Percentiles rank a stretch among this genome's conserved stretches.
Conservation (phyloP, 225 moss, liverwort and hornwort genomes). For the Thuidium tamariscinum region DNA sequence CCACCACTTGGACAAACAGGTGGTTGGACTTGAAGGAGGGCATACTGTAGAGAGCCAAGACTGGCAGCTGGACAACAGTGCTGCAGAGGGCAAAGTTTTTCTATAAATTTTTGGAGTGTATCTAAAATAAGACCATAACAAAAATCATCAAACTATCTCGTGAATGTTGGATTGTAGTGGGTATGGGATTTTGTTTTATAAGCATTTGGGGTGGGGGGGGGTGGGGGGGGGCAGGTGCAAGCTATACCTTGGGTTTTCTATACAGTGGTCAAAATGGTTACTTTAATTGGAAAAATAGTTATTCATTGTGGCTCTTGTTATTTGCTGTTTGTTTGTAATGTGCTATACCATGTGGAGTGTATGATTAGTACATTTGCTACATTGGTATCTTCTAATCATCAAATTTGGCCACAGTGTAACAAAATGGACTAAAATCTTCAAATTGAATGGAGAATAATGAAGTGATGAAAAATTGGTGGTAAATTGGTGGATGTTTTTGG, state of each 20-base stretch:
- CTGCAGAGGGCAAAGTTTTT: background rate
- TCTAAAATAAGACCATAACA: background rate
- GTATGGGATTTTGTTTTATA: no score
- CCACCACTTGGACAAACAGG: background rate
- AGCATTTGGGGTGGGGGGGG: background rate
- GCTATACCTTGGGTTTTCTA: no score
- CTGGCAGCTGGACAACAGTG: background rate
- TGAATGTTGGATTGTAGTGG: background rate
- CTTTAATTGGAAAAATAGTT: no score
- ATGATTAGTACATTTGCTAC: background rate
- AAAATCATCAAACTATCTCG: background rate
- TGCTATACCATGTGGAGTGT: no score
- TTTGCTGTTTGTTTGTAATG: background rate
- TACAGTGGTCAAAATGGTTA: background rate
- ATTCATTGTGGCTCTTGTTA: background rate
- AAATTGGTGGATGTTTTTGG: background rate
- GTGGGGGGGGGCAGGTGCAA: no score
- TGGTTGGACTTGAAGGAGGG: background rate
- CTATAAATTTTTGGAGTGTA: background rate
- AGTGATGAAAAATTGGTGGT: background rate
- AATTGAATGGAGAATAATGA: background rate
- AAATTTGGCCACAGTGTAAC: fast-evolving
- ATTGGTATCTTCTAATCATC: background rate
- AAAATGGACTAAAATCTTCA: background rate
- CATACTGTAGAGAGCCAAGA: background rate